Percentiles rank a stretch among this genome's conserved stretches.
Conservation (phyloP, 2,329 filamentous ascomycete species). For the Fusarium protoensiforme region DNA sequence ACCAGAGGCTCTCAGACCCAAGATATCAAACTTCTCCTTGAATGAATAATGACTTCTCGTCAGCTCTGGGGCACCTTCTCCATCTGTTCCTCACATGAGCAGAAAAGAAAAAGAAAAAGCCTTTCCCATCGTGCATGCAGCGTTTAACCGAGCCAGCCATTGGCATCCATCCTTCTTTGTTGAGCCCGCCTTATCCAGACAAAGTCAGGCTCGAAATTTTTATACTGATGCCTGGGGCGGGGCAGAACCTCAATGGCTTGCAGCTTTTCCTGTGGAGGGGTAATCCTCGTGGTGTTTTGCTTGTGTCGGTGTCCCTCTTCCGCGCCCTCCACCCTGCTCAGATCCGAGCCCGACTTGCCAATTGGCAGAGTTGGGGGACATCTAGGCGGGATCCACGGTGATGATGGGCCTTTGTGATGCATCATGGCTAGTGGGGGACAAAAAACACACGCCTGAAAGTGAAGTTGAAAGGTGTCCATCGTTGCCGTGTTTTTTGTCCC, state of each 20-base stretch:
- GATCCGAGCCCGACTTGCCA: neutral
- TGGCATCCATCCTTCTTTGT: conserved; percentile 1
- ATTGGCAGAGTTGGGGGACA: conserved; percentile 4
- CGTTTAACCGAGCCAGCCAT: neutral
- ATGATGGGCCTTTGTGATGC: conserved; percentile 10
- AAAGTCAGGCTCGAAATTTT: neutral
- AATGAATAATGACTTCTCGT: conserved; percentile 18
- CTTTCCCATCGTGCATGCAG: neutral
- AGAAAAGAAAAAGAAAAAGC: neutral
- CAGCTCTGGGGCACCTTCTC: neutral
- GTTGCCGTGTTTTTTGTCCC: too few species aligned
- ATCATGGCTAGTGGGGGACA: neutral
- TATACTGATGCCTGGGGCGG: conserved; percentile 27
- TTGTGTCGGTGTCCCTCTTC: conserved; percentile 4
- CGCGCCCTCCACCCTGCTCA: neutral
- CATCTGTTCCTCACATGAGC: conserved; percentile 1
- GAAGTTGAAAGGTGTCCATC: too few species aligned
- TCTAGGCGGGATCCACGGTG: conserved; percentile 25
- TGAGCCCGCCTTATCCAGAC: conserved; percentile 11
- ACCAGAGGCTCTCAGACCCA: neutral
- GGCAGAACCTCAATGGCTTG: conserved; percentile 12
- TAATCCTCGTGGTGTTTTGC: conserved; percentile 3
- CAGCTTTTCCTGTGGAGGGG: neutral
- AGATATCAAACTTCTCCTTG: conserved; percentile 1
- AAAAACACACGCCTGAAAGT: neutral